A percentile compares a stretch with the other conserved stretches of the same genome.
These are phyloP conservation scores for Lactarius sanguifluus DNA, from an alignment of 768 basidiomycete genomes.

Conservation along the genomic window DNA sequence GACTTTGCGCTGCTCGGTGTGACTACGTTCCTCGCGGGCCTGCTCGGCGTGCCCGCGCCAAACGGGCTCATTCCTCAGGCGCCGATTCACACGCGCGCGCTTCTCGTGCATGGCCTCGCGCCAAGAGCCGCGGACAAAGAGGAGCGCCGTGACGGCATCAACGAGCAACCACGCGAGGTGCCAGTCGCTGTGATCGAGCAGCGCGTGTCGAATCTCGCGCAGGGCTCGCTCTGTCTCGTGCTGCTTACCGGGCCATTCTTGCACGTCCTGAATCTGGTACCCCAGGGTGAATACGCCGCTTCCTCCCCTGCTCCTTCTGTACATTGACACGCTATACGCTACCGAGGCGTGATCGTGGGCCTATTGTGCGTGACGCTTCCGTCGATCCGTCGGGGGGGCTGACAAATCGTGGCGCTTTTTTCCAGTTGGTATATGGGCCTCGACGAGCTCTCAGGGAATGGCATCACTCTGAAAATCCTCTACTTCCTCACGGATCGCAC, in stretches of 20 bases:
- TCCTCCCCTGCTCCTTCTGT: conserved; percentile 36
- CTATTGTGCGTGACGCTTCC: conserved; percentile 60
- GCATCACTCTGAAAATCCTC: conserved; percentile 77
- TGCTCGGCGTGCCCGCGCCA: conserved; percentile 85
- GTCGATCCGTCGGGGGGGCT: not conserved
- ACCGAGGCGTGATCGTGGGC: conserved; percentile 72
- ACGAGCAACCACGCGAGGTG: conserved; percentile 42
- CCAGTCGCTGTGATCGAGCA: conserved; percentile 86
- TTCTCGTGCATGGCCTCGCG: conserved; percentile 62
- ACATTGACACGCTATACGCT: not conserved
- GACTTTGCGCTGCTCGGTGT: conserved; percentile 92
- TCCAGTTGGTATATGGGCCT: conserved; percentile 89
- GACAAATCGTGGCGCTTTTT: not conserved
- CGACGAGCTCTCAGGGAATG: conserved; percentile 76
- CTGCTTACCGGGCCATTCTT: conserved; percentile 82
- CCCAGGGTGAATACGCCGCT: conserved; percentile 41
- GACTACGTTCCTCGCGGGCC: conserved; percentile 83
- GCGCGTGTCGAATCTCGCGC: conserved; percentile 86
- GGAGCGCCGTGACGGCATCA: conserved; percentile 38
- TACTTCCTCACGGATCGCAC: conserved; percentile 74
- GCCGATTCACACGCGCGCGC: conserved; percentile 87
- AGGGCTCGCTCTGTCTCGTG: conserved; percentile 77
- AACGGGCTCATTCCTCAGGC: conserved; percentile 87
- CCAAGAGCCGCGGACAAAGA: conserved; percentile 35
- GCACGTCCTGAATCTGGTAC: conserved; percentile 75